phyloP scores from a whole-genome alignment of 805 yeast genomes.

The Candida chauliodis region DNA sequence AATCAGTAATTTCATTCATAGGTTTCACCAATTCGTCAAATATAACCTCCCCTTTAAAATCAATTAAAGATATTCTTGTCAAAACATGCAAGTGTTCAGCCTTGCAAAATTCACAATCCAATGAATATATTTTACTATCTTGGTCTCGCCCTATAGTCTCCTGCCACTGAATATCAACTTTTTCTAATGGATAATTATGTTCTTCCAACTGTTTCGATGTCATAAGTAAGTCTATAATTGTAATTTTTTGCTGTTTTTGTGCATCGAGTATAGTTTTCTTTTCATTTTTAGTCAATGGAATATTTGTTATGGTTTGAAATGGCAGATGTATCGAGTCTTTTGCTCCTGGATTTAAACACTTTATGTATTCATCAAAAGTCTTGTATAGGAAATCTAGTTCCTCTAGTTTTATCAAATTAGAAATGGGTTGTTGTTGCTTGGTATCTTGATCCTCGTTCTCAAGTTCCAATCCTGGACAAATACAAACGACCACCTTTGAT shows the following conservation, averaged over 20 bases:
- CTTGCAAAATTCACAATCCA: conserved; percentile 94
- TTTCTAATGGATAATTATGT: conserved; percentile 61
- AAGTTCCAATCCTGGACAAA: conserved; percentile 62
- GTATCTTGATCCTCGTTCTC: conserved; percentile 20
- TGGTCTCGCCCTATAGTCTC: conserved; percentile 12
- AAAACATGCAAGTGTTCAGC: conserved; percentile 60
- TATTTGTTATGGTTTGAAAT: conserved; percentile 50
- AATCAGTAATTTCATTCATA: conserved; percentile 66
- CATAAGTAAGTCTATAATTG: conserved; percentile 53
- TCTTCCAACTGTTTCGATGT: conserved; percentile 44
- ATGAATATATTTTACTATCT: conserved; percentile 63
- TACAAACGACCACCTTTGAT: conserved; percentile 52
- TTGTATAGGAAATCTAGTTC: conserved; percentile 32
- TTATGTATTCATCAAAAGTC: conserved; percentile 43
- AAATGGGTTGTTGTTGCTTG: conserved; percentile 6
- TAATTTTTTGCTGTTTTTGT: conserved; percentile 33
- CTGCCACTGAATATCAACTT: conserved; percentile 7
- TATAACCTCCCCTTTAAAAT: conserved; percentile 56
- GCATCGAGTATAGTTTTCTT: conserved; percentile 35
- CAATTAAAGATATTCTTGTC: conserved; percentile 73
- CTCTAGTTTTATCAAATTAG: conserved; percentile 10
- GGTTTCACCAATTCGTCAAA: conserved; percentile 81
- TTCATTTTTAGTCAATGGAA: conserved; percentile 58
- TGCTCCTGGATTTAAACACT: conserved; percentile 65
- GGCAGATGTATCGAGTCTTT: conserved; percentile 53